Conservation (phyloP, 495 filamentous ascomycete species). For the Xylaria palmicola region DNA sequence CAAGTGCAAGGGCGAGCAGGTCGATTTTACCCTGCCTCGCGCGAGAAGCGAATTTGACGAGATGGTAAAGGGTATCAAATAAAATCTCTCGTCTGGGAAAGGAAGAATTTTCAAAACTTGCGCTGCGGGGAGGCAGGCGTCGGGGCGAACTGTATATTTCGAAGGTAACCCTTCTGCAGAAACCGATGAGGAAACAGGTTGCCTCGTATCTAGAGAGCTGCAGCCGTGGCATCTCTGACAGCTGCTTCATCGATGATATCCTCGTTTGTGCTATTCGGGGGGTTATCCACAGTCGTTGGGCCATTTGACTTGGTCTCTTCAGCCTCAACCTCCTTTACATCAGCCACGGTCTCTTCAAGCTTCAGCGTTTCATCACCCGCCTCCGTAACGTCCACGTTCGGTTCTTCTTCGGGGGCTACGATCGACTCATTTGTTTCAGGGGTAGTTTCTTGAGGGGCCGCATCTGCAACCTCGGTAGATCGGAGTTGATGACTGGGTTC, state of each 20-base stretch:
- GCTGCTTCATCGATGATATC: neutral
- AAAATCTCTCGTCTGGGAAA: constrained; percentile 7
- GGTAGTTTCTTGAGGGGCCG: neutral
- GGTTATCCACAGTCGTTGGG: neutral
- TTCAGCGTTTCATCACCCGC: neutral
- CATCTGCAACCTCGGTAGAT: neutral
- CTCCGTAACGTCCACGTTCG: neutral
- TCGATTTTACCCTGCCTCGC: neutral
- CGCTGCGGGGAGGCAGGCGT: neutral
- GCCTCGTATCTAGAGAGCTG: constrained; percentile 11
- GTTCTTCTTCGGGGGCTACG: neutral
- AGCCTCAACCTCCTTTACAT: neutral
- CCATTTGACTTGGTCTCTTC: neutral
- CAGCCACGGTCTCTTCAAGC: neutral
- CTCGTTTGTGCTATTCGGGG: neutral
- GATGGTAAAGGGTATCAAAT: constrained; percentile 13
- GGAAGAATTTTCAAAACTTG: neutral
- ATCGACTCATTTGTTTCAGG: constrained; percentile 2
- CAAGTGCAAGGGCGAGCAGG: neutral
- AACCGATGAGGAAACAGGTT: neutral
- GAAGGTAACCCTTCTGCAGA: constrained; percentile 4
- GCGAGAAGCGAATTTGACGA: constrained; percentile 7
- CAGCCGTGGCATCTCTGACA: neutral
- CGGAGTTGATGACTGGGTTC: constrained; percentile 1
- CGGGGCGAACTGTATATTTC: neutral